Base-by-base conservation (phyloP, 2,329 filamentous ascomycete species). In the Verticillium albo-atrum region DNA sequence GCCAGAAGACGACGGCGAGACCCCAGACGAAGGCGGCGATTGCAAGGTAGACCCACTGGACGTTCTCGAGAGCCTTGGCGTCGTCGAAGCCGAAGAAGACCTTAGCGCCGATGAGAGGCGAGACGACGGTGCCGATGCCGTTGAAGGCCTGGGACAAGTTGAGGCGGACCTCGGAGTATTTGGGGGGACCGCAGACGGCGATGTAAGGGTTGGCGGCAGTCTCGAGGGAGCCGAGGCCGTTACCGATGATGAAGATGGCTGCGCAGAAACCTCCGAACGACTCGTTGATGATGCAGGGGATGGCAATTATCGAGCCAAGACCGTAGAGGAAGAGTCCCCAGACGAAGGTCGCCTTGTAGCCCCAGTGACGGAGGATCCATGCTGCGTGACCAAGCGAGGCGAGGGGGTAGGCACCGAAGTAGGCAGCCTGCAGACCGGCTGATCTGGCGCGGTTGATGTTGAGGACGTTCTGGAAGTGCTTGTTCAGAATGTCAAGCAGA, bases 61-160 rank as follows among this genome's bases (percentile, higher is more conserved):
- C 89, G 59, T 87, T 86, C 63, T 80, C 79, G 3, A 91, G 77
- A 1, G 85, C 84, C 2, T 73, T 71, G 15, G 82, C 77, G 56
- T 83, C 81, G 59, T 81, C 78, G 54, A 84, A 82, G 59, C 81
- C 83, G 75, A 92, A 92, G 74, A 92, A 89, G 58, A 89, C 88
- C 60, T 87, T 87, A 2, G 87, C 88, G 54, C 88, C 90, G 5
- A 92, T 77, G 0, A 91, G 83, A 1, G 89, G 89, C 0, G 88
- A 88, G 42, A 91, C 78, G 54, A 92, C 86, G 9, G 88, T 88
- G 35, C 89, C 89, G 54, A 92, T 84, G 58, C 88, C 90, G 68
- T 92, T 90, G 75, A 92, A 88, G 58, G 88, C 88, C 71, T 93
- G 89, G 1, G 89, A 87, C 57, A 92, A 76, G 73, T 92, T 90